These are phyloP conservation scores for Fragaria nilgerrensis DNA, from an alignment of 306 rosid genomes.

Conservation along the genomic window DNA sequence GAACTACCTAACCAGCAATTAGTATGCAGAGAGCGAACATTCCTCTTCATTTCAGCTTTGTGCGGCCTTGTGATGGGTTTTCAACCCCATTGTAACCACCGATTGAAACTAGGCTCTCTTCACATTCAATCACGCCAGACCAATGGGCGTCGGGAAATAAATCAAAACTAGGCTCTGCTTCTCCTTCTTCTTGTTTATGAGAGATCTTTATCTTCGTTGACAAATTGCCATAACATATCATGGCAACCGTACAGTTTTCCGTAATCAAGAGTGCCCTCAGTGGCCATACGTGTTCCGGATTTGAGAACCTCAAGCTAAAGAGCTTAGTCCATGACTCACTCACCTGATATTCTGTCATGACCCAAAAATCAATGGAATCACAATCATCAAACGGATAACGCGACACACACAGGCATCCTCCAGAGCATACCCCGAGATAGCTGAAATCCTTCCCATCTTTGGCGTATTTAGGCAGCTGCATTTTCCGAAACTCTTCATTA, in stretches of 20 bases:
- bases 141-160: neutral
- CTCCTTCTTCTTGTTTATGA: too few relatives aligned
- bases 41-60: neutral
- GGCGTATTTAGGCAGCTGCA: neutral
- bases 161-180: neutral
- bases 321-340: neutral
- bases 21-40: too few relatives aligned
- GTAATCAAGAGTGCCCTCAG: neutral
- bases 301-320: neutral
- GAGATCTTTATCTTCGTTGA: too few relatives aligned
- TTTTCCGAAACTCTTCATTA: neutral
- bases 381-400: neutral
- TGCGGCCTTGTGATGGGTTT: neutral
- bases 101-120: neutral
- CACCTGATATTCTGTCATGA: neutral
- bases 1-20: neutral
- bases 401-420: neutral
- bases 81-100: neutral
- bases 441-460: neutral
- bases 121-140: neutral
- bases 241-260: neutral
- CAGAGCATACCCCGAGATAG: neutral
- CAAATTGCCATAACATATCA: too few relatives aligned
- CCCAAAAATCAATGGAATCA: neutral
- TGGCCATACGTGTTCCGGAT: neutral